Evolutionary conservation across 495 filamentous ascomycete genomes (phyloP), one percentile per base, ranked within the genome.

Genomic region (Zalerion maritima): DNA sequence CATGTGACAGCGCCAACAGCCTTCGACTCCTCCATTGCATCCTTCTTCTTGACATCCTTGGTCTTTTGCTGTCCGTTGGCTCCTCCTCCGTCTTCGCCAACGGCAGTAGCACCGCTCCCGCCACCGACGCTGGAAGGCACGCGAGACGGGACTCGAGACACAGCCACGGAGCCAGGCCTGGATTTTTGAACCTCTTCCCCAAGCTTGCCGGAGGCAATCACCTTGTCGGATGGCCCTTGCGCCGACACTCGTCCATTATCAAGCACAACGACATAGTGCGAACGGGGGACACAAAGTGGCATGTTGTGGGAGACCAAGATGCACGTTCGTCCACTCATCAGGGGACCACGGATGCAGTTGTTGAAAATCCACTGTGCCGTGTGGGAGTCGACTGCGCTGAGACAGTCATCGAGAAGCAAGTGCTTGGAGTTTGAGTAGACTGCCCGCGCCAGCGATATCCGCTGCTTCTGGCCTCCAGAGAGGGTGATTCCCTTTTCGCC

Each of bases 321-420:
- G 51, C 91, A 96, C 21, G 89, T 94, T 21, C 89, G 70, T 36
- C 69, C 62, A 26, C 70, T 49, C 89, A 99, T 96, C 34, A 99
- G 52, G 3, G 84, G 81, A 5, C 89, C 89, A 37, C 78, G 75
- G 37, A 99, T 75, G 31, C 84, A 86, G 43, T 93, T 75, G 38
- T 75, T 79, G 55, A 96, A 96, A 39, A 99, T 94, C 73, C 93
- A 94, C 55, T 94, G 93, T 6, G 85, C 87, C 1, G 89, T 96
- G 43, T 99, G 89, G 5, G 91, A 93, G 53, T 99, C 89, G n/a
- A 99, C 89, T 11, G 89, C 89, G 45, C 86, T 94, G 27, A 99
- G 65, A 39, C 91, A 94, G 52, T 99, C 89, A 47, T 99, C 89
- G 18, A 99, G 58, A 4, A 99, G 67, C 8, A 99, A 50, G 50